These are phyloP conservation scores for Elongisporangium anandrum DNA, from an alignment of 352 stramenopile genomes.

Conservation along the genomic window DNA sequence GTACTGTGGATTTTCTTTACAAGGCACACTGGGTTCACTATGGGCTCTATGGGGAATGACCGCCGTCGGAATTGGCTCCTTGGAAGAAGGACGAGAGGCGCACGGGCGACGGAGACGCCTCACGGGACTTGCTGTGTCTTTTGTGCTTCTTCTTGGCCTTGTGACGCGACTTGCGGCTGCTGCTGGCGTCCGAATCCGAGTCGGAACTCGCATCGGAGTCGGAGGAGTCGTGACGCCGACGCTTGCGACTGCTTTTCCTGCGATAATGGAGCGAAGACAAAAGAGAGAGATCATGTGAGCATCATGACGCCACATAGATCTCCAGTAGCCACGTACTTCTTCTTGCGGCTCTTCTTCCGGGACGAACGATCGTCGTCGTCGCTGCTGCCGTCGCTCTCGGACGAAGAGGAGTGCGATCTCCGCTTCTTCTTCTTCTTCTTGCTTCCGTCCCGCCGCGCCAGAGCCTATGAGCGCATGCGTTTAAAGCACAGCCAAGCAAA, in stretches of 20 bases:
- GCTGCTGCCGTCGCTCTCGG: constrained; percentile 38
- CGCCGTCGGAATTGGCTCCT: constrained; percentile 24
- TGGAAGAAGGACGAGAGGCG: constrained; percentile 92
- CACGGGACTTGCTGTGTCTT: constrained; percentile 41
- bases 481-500: background rate
- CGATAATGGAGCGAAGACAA: too few species aligned
- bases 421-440: constrained; percentile 85
- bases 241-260: constrained; percentile 56
- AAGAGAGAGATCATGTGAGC: too few species aligned
- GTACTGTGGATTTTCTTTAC: background rate
- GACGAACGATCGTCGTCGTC: constrained; percentile 47
- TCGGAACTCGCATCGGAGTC: constrained; percentile 32
- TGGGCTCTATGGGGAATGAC: constrained; percentile 9
- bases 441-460: constrained; percentile 50
- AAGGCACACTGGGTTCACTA: background rate
- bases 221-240: constrained; percentile 38
- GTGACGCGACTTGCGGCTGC: constrained; percentile 18
- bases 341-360: constrained; percentile 69
- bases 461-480: constrained; percentile 38
- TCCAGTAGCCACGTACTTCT: constrained; percentile 37
- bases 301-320: constrained; percentile 13
- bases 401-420: constrained; percentile 47
- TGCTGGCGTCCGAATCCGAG: constrained; percentile 21
- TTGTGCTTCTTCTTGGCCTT: constrained; percentile 45
- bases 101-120: constrained; percentile 55